phyloP scores from a whole-genome alignment of 768 basidiomycete species.

The Psilocybe tampanensis region DNA sequence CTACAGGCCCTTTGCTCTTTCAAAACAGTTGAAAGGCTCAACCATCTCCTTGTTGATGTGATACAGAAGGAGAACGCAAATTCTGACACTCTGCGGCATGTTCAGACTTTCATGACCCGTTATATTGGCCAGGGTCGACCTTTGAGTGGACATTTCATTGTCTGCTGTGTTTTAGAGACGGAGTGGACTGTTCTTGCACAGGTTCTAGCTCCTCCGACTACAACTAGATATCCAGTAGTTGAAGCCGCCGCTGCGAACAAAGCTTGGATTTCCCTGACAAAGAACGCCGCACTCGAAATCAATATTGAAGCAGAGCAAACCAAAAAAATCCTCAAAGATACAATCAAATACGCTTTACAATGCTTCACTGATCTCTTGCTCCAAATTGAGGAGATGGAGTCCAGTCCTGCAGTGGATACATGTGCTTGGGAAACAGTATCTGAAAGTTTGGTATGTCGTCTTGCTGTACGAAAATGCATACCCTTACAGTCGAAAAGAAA shows the following conservation, averaged over 20 bases:
- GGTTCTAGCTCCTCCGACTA: slow-evolving; percentile 44
- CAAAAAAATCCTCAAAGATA: slow-evolving; percentile 43
- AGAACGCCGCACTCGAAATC: slow-evolving; percentile 46
- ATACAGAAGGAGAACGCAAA: slow-evolving; percentile 56
- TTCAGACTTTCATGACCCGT: slow-evolving; percentile 71
- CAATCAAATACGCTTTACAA: slow-evolving; percentile 65
- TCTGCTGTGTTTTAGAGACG: slow-evolving; percentile 87
- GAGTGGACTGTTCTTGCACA: slow-evolving; percentile 87
- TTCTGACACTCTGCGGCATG: slow-evolving; percentile 52
- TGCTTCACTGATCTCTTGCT: slow-evolving; percentile 76
- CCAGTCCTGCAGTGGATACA: slow-evolving; percentile 78
- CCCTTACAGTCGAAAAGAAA: slow-evolving; percentile 56
- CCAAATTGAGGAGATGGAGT: slow-evolving; percentile 84
- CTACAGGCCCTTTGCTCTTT: slow-evolving; percentile 65
- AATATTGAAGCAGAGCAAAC: slow-evolving; percentile 40
- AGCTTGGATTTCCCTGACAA: slow-evolving; percentile 75
- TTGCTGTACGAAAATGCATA: not conserved
- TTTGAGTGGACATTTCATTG: slow-evolving; percentile 82
- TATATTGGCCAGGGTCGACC: slow-evolving; percentile 79
- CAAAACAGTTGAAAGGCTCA: slow-evolving; percentile 71
- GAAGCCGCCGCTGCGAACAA: slow-evolving; percentile 86
- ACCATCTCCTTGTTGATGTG: slow-evolving; percentile 68
- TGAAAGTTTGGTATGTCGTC: slow-evolving; percentile 70
- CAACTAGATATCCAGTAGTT: slow-evolving; percentile 32
- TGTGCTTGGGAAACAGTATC: slow-evolving; percentile 94